phyloP scores from a whole-genome alignment of 2,329 filamentous ascomycete species.

The Phoma herbarum region DNA sequence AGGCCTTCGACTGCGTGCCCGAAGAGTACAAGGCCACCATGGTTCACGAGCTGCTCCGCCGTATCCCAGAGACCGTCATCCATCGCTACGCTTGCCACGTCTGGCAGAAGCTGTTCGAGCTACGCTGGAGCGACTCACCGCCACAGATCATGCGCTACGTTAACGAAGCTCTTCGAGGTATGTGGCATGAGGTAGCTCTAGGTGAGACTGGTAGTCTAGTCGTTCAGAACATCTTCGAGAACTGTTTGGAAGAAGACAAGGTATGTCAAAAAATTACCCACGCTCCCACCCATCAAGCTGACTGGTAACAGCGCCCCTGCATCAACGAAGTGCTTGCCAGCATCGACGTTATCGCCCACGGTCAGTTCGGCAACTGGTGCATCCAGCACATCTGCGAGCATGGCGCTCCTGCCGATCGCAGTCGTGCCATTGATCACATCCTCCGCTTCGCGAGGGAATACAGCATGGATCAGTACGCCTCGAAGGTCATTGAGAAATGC shows the following conservation, averaged over 20 bases:
- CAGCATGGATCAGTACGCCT: constrained; percentile 98
- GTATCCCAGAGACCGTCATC: constrained; percentile 97
- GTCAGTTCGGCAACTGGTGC: constrained; percentile 99
- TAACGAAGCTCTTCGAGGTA: constrained; percentile 91
- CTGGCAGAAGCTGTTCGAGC: constrained; percentile 99
- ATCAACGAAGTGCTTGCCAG: constrained; percentile 95
- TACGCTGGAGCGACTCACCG: constrained; percentile 92
- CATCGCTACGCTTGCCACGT: constrained; percentile 99
- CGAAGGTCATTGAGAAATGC: constrained; percentile 98
- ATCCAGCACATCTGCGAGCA: constrained; percentile 99
- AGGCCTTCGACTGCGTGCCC: constrained; percentile 96
- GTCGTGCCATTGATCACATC: constrained; percentile 93
- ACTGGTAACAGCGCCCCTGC: constrained; percentile 76
- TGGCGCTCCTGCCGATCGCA: constrained; percentile 87
- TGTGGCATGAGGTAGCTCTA: constrained; percentile 98
- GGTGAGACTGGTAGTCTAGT: constrained; percentile 98
- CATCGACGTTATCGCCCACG: constrained; percentile 95
- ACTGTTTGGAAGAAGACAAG: constrained; percentile 98
- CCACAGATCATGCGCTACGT: constrained; percentile 99
- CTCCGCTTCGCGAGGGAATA: constrained; percentile 93
- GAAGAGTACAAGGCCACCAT: constrained; percentile 98
- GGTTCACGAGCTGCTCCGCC: constrained; percentile 95
- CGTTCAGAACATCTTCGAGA: constrained; percentile 99
- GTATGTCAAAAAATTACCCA: constrained; percentile 56
- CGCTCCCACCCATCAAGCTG: constrained; percentile 5